A percentile compares a stretch with the other conserved stretches of the same genome.
Conservation (phyloP, 768 basidiomycete genomes). For the Strobilomyces confusus region DNA sequence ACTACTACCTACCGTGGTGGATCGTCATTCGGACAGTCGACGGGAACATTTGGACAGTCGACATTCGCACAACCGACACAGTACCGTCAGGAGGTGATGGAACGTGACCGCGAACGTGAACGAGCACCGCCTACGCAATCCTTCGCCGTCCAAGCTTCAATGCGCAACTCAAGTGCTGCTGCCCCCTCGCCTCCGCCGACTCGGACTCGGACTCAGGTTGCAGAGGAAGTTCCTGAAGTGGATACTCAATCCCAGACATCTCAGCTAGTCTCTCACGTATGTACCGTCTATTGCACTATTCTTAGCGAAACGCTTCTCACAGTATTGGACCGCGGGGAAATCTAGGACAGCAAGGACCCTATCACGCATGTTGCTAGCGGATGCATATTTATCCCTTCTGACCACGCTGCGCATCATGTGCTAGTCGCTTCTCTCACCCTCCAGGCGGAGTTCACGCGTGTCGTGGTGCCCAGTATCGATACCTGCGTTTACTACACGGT, state of each 20-base stretch:
- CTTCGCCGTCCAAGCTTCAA: background rate
- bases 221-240: background rate
- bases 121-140: background rate
- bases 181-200: background rate
- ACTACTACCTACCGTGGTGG: background rate
- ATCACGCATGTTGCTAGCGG: slow-evolving; percentile 17
- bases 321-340: background rate
- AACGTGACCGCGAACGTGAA: background rate
- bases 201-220: background rate
- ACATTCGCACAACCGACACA: background rate
- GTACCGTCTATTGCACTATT: background rate
- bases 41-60: background rate
- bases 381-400: slow-evolving; percentile 15
- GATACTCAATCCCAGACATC: background rate
- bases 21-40: background rate
- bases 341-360: slow-evolving; percentile 15
- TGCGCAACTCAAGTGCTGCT: too few relatives aligned
- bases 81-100: background rate
- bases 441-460: slow-evolving; percentile 19
- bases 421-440: slow-evolving; percentile 23
- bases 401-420: slow-evolving; percentile 9
- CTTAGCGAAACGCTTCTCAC: background rate
- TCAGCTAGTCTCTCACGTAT: slow-evolving; percentile 12
- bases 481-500: slow-evolving; percentile 21
- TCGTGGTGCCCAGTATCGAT: slow-evolving; percentile 20